phyloP scores from a whole-genome alignment of 257 asterid genomes.

The Nicotiana otophora region DNA sequence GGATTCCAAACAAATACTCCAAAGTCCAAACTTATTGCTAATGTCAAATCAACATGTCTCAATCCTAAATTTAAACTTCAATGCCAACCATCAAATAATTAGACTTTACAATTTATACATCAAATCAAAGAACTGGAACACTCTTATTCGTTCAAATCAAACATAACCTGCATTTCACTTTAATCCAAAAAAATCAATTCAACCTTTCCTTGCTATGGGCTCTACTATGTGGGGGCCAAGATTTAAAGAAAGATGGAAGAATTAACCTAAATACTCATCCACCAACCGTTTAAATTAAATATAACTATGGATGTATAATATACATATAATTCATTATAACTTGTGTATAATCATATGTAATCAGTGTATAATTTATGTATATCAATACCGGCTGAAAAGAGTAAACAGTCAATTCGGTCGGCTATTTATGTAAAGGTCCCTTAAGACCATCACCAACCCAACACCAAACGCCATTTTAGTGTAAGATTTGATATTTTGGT shows the following conservation, averaged over 20 bases:
- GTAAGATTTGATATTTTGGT: no score
- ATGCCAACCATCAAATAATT: background rate
- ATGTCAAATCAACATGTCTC: background rate
- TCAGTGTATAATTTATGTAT: no score
- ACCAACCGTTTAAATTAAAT: no score
- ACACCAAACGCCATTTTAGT: no score
- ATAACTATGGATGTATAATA: no score
- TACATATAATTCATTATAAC: no score
- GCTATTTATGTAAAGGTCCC: no score
- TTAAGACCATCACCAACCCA: no score
- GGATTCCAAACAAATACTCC: background rate
- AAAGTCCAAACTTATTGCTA: background rate
- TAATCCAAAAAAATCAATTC: background rate
- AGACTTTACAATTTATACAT: background rate
- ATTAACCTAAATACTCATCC: no score
- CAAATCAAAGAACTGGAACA: constrained; percentile 6
- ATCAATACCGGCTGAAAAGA: no score
- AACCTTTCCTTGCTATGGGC: background rate
- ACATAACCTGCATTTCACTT: background rate
- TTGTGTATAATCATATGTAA: no score
- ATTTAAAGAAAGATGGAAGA: background rate
- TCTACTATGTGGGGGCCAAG: constrained; percentile 6
- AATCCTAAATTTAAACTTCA: background rate
- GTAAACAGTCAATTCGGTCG: no score
- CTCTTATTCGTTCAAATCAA: background rate